Evolutionary conservation across 176 grass and related monocot genomes (phyloP).

Genomic region (Tillandsia leiboldiana): DNA sequence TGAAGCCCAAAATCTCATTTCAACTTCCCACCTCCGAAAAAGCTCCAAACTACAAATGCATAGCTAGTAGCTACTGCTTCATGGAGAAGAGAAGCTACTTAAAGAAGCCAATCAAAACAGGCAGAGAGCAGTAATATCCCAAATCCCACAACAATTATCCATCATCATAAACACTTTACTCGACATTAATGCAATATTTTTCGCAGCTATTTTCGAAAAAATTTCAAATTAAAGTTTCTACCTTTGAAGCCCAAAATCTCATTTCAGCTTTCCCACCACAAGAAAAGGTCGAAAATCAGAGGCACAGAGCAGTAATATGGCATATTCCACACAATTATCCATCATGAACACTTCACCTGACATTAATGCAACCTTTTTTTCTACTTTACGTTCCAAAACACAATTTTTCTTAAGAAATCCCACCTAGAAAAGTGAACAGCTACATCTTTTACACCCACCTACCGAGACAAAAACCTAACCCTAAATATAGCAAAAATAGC

Average conservation of each 20-base stretch:
- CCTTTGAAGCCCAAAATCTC: neutral
- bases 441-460: too few relatives aligned
- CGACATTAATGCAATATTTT: too few relatives aligned
- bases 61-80: neutral
- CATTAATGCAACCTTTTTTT: too few relatives aligned
- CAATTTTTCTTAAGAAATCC: too few relatives aligned
- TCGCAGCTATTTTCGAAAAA: too few relatives aligned
- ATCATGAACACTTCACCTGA: neutral
- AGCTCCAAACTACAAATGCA: neutral
- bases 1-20: neutral
- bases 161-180: neutral
- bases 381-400: too few relatives aligned
- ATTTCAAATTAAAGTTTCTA: neutral
- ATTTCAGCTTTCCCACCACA: too few relatives aligned
- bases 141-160: neutral
- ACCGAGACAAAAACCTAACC: too few relatives aligned
- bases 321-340: neutral
- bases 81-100: neutral
- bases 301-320: neutral
- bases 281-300: neutral
- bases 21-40: too few relatives aligned
- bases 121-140: neutral
- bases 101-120: neutral
- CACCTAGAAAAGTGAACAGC: too few relatives aligned
- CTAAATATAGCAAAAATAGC: too few relatives aligned